Base-by-base conservation (phyloP, 192 early-diverging fungal species). In the Gamsiella multidivaricata region DNA sequence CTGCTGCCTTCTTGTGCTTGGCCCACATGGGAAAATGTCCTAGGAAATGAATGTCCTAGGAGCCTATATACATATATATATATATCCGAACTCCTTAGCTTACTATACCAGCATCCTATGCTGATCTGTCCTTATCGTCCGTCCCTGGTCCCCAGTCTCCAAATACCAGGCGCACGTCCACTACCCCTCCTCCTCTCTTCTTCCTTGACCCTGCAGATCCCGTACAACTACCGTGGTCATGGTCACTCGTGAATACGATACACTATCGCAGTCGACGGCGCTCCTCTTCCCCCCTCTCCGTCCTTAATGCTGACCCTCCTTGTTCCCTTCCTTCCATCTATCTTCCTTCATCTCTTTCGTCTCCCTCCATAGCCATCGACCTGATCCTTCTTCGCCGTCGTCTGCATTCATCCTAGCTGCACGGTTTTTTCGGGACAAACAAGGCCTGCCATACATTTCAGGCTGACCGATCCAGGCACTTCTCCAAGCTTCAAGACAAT, bases 331-430 rank as follows among this genome's bases (percentile, higher is more conserved):
- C 54, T 54, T 39, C 62, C 26, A 46, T 39, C 22, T 33, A 46
- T 37, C 37, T 22, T 37, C 54, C 26, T 26, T 26, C 7, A 56
- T 26, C 36, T 49, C 46, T 49, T 49, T 18, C 46, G n/a, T 49
- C 46, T 49, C 6, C 22, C 46, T 49, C 46, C 51, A 26, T 32
- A 29, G 58, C 34, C 46, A 9, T 60, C 31, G 28, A 26, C 18
- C 23, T n/a, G n/a, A n/a, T n/a, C 31, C 31, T 6, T 53, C 7
- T 9, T 34, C 9, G 41, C n/a, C 23, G 36, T 64, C 18, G 45
- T 50, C 23, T 45, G 34, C n/a, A 42, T 20, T 37, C 65, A 47
- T 50, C 65, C 28, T 3, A 50, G 32, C 36, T 67, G 54, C 51
- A 45, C 28, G 28, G 34, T 32, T 59, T 18, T 31, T 59, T 59